Conservation (phyloP, 768 basidiomycete genomes). For the Lentinula raphanica region DNA sequence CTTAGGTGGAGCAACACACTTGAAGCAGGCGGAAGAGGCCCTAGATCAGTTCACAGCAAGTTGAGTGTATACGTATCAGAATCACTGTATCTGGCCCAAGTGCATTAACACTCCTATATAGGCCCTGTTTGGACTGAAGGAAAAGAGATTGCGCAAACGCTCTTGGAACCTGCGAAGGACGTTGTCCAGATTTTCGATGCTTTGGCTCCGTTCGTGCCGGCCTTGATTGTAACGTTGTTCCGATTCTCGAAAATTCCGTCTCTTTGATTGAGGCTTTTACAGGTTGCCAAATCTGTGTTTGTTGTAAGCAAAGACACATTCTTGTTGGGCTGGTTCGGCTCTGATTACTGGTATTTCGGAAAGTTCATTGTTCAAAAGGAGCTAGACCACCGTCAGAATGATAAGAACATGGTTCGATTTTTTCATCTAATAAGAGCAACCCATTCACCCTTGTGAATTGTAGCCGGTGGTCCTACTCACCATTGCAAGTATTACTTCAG, state of each 20-base stretch:
- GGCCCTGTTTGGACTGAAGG: conserved; percentile 5
- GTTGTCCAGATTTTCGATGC: conserved; percentile 3
- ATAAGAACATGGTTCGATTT: conserved; percentile 7
- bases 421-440: neutral
- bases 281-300: conserved; percentile 8
- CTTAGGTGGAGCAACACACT: neutral
- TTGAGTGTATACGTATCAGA: neutral
- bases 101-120: neutral
- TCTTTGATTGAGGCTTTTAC: neutral
- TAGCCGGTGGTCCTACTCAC: neutral
- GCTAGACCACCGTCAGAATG: conserved; percentile 5
- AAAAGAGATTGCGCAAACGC: neutral
- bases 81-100: neutral
- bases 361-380: conserved; percentile 8
- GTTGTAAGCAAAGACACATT: neutral
- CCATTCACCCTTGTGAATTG: neutral
- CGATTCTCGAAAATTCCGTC: neutral
- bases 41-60: conserved; percentile 2
- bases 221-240: conserved; percentile 3
- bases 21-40: neutral
- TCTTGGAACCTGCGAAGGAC: conserved; percentile 8
- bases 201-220: neutral
- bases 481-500: neutral
- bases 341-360: neutral
- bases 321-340: neutral